phyloP scores from a whole-genome alignment of 805 yeast species.

The Soucietia sequanensis region DNA sequence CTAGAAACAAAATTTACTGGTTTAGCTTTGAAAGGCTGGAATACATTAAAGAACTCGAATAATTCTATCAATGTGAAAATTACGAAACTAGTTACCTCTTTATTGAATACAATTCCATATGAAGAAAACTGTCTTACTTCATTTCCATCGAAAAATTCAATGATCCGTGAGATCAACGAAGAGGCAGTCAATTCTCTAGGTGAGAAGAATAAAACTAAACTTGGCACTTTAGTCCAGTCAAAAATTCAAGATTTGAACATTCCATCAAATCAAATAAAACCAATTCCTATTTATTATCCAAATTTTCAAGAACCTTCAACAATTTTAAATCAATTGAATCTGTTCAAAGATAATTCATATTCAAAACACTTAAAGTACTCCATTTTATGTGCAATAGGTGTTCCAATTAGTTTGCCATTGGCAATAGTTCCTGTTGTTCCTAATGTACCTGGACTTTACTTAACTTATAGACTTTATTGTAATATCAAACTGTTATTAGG shows the following conservation, averaged over 20 bases:
- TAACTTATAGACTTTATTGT: slow-evolving; percentile 79
- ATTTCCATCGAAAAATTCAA: slow-evolving; percentile 66
- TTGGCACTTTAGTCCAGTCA: slow-evolving; percentile 18
- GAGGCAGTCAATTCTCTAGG: slow-evolving; percentile 11
- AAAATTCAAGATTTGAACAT: slow-evolving; percentile 26
- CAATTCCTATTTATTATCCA: slow-evolving; percentile 42
- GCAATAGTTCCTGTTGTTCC: slow-evolving; percentile 85
- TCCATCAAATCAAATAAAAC: slow-evolving; percentile 28
- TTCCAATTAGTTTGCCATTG: slow-evolving; percentile 80
- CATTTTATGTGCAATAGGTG: slow-evolving; percentile 49
- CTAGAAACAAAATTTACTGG: slow-evolving; percentile 47
- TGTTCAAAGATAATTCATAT: slow-evolving; percentile 44
- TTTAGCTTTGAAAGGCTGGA: slow-evolving; percentile 63
- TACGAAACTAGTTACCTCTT: slow-evolving; percentile 49
- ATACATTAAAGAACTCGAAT: slow-evolving; percentile 54
- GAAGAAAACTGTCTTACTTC: slow-evolving; percentile 73
- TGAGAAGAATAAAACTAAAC: slow-evolving; percentile 5
- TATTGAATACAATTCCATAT: slow-evolving; percentile 70
- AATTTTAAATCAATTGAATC: slow-evolving; percentile 38
- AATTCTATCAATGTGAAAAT: slow-evolving; percentile 56
- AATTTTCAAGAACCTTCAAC: slow-evolving; percentile 28
- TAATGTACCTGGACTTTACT: slow-evolving; percentile 86
- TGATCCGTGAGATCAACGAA: slow-evolving; percentile 49
- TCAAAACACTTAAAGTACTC: slow-evolving; percentile 57
- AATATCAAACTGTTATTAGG: slow-evolving; percentile 79